Conservation (phyloP, 1,284 basidiomycete genomes). For the Fistulina hepatica region DNA sequence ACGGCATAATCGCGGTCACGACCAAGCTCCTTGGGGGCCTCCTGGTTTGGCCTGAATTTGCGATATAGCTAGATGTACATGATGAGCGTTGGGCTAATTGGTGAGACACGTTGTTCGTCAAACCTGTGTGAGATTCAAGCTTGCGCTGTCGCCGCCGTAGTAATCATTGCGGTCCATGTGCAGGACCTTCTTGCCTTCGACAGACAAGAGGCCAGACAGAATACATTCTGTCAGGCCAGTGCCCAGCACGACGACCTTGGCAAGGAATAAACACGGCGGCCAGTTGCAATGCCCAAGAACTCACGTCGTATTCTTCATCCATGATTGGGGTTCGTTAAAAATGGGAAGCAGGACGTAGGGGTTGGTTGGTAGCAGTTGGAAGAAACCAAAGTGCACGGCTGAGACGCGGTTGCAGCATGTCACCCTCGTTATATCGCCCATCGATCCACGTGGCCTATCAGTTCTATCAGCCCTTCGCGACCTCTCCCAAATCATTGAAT, state of each 20-base stretch:
- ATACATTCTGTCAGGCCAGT: constrained; percentile 98
- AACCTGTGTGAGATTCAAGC: constrained; percentile 94
- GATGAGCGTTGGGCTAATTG: constrained; percentile 15
- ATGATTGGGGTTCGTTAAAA: constrained; percentile 25
- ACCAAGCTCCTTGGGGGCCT: constrained; percentile 69
- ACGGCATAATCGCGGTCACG: constrained; percentile 94
- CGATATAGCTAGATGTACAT: constrained; percentile 69
- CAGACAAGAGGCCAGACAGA: constrained; percentile 90
- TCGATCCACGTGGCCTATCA: too few relatives aligned
- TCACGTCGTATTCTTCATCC: constrained; percentile 87
- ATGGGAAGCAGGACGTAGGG: constrained; percentile 11
- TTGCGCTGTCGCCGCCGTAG: constrained; percentile 97
- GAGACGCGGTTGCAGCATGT: too few relatives aligned
- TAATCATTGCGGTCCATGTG: constrained; percentile 99
- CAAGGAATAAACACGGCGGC: constrained; percentile 11
- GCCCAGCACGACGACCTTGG: constrained; percentile 85
- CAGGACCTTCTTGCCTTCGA: constrained; percentile 99
- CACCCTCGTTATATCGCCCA: too few relatives aligned
- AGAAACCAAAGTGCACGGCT: constrained; percentile 9
- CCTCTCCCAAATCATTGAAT: too few relatives aligned
- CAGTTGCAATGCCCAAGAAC: constrained; percentile 17
- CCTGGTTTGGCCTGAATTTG: constrained; percentile 79
- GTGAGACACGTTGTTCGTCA: constrained; percentile 17
- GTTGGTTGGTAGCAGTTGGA: constrained; percentile 12
- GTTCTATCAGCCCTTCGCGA: too few relatives aligned